Evolutionary conservation across 2,329 filamentous ascomycete genomes (phyloP).

Genomic region (Neoarthrinium moseri): DNA sequence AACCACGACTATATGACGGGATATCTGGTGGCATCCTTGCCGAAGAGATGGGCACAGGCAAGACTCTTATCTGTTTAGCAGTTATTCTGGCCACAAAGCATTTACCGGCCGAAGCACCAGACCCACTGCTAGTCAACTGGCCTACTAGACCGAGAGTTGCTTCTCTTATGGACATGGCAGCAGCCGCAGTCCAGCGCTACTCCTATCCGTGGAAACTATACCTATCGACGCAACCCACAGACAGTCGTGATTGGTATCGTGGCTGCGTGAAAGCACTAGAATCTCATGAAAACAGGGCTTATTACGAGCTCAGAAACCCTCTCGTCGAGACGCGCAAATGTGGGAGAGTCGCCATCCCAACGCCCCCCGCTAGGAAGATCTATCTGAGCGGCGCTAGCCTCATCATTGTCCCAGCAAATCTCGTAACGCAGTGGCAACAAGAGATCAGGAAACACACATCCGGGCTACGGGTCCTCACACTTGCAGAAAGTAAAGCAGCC

Average conservation of each 20-base stretch:
- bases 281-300: constrained; percentile 47
- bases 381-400: constrained; percentile 69
- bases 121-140: constrained; percentile 46
- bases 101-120: constrained; percentile 65
- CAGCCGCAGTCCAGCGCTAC: constrained; percentile 63
- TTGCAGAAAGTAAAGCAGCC: constrained; percentile 49
- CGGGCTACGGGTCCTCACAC: constrained; percentile 62
- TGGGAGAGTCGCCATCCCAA: constrained; percentile 31
- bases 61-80: constrained; percentile 82
- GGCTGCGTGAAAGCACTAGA: constrained; percentile 56
- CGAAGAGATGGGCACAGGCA: constrained; percentile 80
- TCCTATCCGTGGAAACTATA: constrained; percentile 70
- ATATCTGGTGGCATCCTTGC: constrained; percentile 75
- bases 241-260: constrained; percentile 15
- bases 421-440: constrained; percentile 79
- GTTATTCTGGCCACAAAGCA: constrained; percentile 74
- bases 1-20: constrained; percentile 72
- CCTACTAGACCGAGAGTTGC: constrained; percentile 42
- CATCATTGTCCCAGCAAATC: constrained; percentile 78
- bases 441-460: constrained; percentile 78
- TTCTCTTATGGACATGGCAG: constrained; percentile 74
- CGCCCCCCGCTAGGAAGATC: constrained; percentile 45
- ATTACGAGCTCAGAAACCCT: constrained; percentile 48
- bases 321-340: constrained; percentile 37
- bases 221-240: constrained; percentile 53